Evolutionary conservation across 306 rosid genomes (phyloP).

Genomic region (Lathyrus sativus): DNA sequence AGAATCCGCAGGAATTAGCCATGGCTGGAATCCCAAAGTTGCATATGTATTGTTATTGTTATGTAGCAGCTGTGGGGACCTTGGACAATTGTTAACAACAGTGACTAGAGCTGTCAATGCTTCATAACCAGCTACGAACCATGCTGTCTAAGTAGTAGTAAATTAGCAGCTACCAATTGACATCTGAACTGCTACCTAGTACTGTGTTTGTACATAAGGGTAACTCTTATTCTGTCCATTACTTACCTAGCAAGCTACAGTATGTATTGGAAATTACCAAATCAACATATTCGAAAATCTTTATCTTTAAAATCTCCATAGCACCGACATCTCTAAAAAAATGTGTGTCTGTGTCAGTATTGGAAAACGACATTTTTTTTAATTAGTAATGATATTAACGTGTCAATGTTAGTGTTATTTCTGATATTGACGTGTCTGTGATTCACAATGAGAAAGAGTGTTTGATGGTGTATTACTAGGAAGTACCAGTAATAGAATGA

Average conservation of each 20-base stretch:
- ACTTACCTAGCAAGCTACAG: constrained; percentile 31
- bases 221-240: constrained; percentile 31
- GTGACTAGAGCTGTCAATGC: constrained; percentile 35
- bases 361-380: too few relatives aligned
- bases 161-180: constrained; percentile 33
- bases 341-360: too few relatives aligned
- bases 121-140: constrained; percentile 36
- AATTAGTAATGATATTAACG: too few relatives aligned
- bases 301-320: background rate
- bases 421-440: too few relatives aligned
- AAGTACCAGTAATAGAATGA: background rate
- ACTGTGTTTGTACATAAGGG: constrained; percentile 35
- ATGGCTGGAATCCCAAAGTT: constrained; percentile 30
- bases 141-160: constrained; percentile 36
- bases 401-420: too few relatives aligned
- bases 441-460: background rate
- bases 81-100: constrained; percentile 27
- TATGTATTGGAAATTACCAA: constrained; percentile 25
- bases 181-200: constrained; percentile 9
- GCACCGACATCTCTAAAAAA: too few relatives aligned
- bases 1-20: background rate
- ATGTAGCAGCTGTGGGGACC: constrained; percentile 17
- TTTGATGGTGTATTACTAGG: background rate
- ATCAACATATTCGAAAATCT: constrained; percentile 30
- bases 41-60: constrained; percentile 1